Conservation (phyloP, 2,329 filamentous ascomycete genomes). For the Graphilbum fragrans region DNA sequence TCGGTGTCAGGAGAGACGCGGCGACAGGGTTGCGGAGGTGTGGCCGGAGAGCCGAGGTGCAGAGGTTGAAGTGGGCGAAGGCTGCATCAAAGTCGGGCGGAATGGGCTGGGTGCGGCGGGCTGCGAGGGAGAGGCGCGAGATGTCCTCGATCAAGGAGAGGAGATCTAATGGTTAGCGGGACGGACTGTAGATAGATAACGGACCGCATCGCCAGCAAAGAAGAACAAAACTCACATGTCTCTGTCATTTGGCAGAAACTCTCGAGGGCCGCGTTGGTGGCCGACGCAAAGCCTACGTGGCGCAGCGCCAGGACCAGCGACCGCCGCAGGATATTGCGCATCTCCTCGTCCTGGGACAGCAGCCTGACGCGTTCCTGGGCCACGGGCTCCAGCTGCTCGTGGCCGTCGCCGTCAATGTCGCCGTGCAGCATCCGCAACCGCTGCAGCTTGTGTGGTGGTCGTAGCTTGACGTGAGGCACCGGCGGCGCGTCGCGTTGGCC, state of each 20-base stretch:
- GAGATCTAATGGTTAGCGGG: constrained; percentile 33
- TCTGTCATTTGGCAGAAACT: constrained; percentile 43
- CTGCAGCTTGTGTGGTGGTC: constrained; percentile 6
- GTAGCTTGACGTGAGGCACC: background rate
- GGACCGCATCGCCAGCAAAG: too few species aligned
- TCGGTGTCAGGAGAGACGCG: constrained; percentile 22
- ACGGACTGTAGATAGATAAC: too few species aligned
- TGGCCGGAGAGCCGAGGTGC: constrained; percentile 37
- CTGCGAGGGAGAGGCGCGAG: constrained; percentile 31
- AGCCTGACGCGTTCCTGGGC: too few species aligned
- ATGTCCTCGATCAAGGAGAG: constrained; percentile 34
- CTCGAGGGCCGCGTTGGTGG: constrained; percentile 44
- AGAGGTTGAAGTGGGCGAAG: constrained; percentile 38
- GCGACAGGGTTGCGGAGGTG: constrained; percentile 43
- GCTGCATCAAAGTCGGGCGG: constrained; percentile 46
- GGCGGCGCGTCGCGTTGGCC: background rate
- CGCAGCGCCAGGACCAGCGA: constrained; percentile 42
- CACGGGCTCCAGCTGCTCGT: too few species aligned
- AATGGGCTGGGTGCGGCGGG: constrained; percentile 39
- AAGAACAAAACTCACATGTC: constrained; percentile 32
- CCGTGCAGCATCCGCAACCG: constrained; percentile 5
- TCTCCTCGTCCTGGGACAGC: constrained; percentile 16
- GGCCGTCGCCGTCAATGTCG: constrained; percentile 1
- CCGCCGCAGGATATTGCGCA: constrained; percentile 34
- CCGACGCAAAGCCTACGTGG: constrained; percentile 45